A percentile compares a stretch with the other conserved stretches of the same genome.
Evolutionary conservation across 2,329 filamentous ascomycete species (phyloP).

Genomic region (Thielaviopsis populi): DNA sequence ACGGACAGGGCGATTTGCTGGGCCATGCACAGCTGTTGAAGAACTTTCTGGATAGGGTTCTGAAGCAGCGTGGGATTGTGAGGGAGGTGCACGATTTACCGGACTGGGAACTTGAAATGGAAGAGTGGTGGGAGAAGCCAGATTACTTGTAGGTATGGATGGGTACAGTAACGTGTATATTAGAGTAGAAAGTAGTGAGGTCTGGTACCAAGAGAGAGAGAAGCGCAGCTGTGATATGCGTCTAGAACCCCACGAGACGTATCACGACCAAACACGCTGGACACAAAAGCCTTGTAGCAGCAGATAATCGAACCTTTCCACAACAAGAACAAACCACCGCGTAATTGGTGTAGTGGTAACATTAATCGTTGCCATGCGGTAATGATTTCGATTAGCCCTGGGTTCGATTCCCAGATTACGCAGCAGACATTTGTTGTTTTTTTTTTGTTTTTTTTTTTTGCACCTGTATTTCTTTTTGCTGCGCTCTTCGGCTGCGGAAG

Average conservation of each 20-base stretch:
- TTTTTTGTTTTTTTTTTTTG: neutral
- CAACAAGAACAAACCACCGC: neutral
- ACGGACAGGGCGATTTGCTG: slow-evolving; percentile 17
- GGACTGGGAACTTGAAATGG: slow-evolving; percentile 4
- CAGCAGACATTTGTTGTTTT: neutral
- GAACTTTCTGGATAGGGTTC: slow-evolving; percentile 3
- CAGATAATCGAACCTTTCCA: neutral
- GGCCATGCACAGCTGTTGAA: slow-evolving; percentile 12
- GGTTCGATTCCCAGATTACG: slow-evolving; percentile 9
- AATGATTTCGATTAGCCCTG: slow-evolving; percentile 10
- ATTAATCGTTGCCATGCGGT: slow-evolving; percentile 9
- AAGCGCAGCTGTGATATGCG: neutral
- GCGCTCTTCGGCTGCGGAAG: no score
- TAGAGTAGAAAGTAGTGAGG: neutral
- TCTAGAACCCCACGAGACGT: neutral
- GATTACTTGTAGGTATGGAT: neutral
- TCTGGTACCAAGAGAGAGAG: no score
- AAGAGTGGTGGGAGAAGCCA: slow-evolving; percentile 6
- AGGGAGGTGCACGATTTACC: neutral
- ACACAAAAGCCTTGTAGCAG: neutral
- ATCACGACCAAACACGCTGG: neutral
- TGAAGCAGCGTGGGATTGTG: slow-evolving; percentile 3
- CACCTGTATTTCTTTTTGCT: neutral
- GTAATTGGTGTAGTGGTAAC: slow-evolving; percentile 9
- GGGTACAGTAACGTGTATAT: neutral